Evolutionary conservation across 2,329 filamentous ascomycete genomes (phyloP).

Genomic region (Celoporthe dispersa): DNA sequence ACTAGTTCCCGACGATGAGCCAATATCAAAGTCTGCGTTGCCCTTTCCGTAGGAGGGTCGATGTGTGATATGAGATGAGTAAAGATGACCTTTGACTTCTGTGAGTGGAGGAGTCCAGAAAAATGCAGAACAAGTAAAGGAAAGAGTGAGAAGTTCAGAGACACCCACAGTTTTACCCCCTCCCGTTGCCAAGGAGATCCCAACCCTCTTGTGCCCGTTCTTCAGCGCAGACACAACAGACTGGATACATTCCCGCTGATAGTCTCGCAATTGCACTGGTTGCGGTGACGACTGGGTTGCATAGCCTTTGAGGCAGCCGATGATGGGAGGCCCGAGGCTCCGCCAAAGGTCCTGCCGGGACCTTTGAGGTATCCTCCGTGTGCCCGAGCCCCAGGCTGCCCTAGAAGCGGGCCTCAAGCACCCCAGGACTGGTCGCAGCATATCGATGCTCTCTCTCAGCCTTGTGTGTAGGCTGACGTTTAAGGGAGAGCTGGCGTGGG

Average conservation of each 20-base stretch:
- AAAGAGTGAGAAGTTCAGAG: not conserved
- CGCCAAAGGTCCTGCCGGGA: not conserved
- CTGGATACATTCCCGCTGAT: slow-evolving; percentile 91
- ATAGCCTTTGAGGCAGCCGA: slow-evolving; percentile 13
- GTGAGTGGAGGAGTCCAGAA: slow-evolving; percentile 12
- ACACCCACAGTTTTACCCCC: slow-evolving; percentile 79
- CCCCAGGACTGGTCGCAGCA: slow-evolving; percentile 23
- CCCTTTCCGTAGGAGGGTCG: slow-evolving; percentile 55
- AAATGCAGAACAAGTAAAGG: too few relatives aligned
- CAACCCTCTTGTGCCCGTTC: slow-evolving; percentile 76
- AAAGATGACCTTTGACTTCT: slow-evolving; percentile 75
- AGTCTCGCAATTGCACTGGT: slow-evolving; percentile 65
- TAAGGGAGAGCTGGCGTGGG: not conserved
- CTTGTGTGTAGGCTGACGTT: slow-evolving; percentile 23
- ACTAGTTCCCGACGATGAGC: slow-evolving; percentile 93
- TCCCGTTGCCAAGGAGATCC: slow-evolving; percentile 85
- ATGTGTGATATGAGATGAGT: slow-evolving; percentile 90
- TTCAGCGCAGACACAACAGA: slow-evolving; percentile 73
- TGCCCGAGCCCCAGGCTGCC: not conserved
- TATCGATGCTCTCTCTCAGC: slow-evolving; percentile 23
- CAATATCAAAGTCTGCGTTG: slow-evolving; percentile 83
- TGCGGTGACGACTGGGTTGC: slow-evolving; percentile 25
- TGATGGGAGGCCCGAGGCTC: not conserved
- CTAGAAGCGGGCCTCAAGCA: slow-evolving; percentile 11
- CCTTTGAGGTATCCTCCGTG: not conserved